These are phyloP conservation scores for Collariella sp. DNA, from an alignment of 495 filamentous ascomycete species.

Conservation along the genomic window DNA sequence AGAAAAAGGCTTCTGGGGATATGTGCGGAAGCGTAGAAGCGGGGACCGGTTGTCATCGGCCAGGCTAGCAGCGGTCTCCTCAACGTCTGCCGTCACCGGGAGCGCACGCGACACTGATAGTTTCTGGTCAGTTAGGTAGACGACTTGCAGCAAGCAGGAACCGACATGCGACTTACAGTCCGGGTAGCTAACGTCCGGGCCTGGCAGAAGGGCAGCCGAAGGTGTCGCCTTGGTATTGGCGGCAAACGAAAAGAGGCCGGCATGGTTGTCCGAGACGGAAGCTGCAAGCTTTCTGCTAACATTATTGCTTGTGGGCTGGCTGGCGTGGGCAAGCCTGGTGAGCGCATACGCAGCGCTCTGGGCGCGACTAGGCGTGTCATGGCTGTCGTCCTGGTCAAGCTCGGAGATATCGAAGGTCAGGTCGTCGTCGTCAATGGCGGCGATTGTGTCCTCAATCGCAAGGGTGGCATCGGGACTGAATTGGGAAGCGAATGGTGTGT, in stretches of 20 bases:
- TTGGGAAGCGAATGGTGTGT: neutral
- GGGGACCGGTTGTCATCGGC: conserved; percentile 33
- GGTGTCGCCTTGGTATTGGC: conserved; percentile 12
- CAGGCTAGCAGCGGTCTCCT: neutral
- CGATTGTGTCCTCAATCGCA: conserved; percentile 12
- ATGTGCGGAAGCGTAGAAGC: conserved; percentile 64
- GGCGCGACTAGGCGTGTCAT: conserved; percentile 1
- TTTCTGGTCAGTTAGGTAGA: conserved; percentile 39
- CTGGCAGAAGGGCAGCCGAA: conserved; percentile 1
- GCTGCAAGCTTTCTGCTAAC: conserved; percentile 6
- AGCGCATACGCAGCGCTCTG: neutral
- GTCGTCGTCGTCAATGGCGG: conserved; percentile 13
- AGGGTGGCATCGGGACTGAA: conserved; percentile 1
- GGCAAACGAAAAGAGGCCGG: conserved; percentile 11
- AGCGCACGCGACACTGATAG: conserved; percentile 54
- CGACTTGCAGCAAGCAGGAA: neutral
- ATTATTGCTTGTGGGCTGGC: neutral
- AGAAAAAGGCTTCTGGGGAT: conserved; percentile 70
- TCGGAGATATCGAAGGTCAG: conserved; percentile 21
- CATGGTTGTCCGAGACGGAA: conserved; percentile 1
- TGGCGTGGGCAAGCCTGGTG: neutral
- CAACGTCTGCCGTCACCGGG: conserved; percentile 10
- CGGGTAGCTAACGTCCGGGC: conserved; percentile 32
- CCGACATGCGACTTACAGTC: conserved; percentile 37
- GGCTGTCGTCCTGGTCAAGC: conserved; percentile 9